Evolutionary conservation across 176 grass and related monocot species (phyloP).

Genomic region (Oryza glaberrima): DNA sequence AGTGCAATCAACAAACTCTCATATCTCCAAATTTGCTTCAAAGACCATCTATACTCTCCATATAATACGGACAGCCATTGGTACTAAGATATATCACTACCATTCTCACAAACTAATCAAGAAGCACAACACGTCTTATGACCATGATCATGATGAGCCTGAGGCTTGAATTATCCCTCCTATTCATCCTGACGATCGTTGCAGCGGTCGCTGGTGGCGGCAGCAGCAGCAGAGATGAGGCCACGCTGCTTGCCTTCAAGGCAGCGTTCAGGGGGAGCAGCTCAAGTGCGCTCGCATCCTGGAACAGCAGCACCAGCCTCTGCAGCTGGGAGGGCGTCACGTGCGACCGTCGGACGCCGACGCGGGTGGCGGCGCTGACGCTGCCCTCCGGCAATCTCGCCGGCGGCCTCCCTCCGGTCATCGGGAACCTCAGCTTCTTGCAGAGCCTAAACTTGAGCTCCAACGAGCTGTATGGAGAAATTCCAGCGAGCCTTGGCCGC

Average conservation of each 20-base stretch:
- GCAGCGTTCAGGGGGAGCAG: neutral
- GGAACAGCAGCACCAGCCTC: conserved; percentile 11
- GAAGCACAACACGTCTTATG: too few relatives aligned
- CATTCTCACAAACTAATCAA: too few relatives aligned
- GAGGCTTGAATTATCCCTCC: neutral
- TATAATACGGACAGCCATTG: too few relatives aligned
- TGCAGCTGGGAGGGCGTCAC: conserved; percentile 7
- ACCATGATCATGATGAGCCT: too few relatives aligned
- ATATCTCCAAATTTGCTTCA: too few relatives aligned
- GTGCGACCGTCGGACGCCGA: neutral
- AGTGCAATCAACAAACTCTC: too few relatives aligned
- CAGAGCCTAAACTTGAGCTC: neutral
- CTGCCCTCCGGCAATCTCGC: neutral
- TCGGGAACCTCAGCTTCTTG: conserved; percentile 17
- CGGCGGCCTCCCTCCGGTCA: neutral
- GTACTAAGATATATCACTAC: too few relatives aligned
- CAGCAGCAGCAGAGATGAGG: neutral
- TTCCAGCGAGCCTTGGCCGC: neutral
- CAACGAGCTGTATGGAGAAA: neutral
- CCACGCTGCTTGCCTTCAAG: conserved; percentile 15
- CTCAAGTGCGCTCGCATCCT: neutral
- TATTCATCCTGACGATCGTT: neutral
- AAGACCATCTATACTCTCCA: too few relatives aligned
- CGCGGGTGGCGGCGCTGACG: neutral
- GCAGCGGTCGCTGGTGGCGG: too few relatives aligned